These are phyloP conservation scores for Cordyceps farinosa DNA, from an alignment of 2,329 filamentous ascomycete species.

Conservation along the genomic window DNA sequence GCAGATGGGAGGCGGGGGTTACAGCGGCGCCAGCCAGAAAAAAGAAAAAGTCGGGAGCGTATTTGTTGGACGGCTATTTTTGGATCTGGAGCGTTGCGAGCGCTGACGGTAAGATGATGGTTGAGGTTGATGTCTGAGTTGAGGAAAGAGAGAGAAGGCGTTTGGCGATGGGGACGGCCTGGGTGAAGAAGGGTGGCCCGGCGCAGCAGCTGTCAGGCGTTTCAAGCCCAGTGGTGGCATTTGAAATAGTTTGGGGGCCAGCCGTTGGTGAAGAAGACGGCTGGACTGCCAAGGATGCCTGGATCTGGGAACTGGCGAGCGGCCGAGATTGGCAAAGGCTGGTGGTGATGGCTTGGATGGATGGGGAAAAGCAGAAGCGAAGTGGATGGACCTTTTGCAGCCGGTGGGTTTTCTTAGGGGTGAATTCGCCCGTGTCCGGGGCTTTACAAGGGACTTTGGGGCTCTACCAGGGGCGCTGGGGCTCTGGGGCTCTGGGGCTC, in stretches of 20 bases:
- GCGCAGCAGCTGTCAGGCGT: background rate
- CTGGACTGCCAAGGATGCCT: conserved; percentile 11
- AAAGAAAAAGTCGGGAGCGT: background rate
- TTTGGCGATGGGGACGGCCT: background rate
- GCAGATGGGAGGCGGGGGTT: conserved; percentile 9
- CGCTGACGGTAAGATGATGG: conserved; percentile 3
- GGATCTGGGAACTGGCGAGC: conserved; percentile 14
- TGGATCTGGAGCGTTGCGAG: background rate
- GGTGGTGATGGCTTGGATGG: background rate
- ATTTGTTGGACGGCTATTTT: background rate
- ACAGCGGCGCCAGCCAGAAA: background rate
- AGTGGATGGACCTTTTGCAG: conserved; percentile 12
- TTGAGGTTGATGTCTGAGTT: conserved; percentile 1
- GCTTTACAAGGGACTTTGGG: too few species aligned
- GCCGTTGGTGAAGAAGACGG: conserved; percentile 1
- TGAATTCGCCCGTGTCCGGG: too few species aligned
- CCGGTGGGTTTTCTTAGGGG: too few species aligned
- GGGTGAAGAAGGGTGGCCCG: background rate
- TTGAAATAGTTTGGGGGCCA: conserved; percentile 5
- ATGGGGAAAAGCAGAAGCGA: background rate
- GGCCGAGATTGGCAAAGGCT: conserved; percentile 10
- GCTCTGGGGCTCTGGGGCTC: too few species aligned
- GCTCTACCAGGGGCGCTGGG: too few species aligned
- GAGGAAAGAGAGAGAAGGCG: background rate
- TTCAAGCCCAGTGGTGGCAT: background rate